Evolutionary conservation across 2,329 filamentous ascomycete species (phyloP).

Genomic region (Sarocladium kiliense): DNA sequence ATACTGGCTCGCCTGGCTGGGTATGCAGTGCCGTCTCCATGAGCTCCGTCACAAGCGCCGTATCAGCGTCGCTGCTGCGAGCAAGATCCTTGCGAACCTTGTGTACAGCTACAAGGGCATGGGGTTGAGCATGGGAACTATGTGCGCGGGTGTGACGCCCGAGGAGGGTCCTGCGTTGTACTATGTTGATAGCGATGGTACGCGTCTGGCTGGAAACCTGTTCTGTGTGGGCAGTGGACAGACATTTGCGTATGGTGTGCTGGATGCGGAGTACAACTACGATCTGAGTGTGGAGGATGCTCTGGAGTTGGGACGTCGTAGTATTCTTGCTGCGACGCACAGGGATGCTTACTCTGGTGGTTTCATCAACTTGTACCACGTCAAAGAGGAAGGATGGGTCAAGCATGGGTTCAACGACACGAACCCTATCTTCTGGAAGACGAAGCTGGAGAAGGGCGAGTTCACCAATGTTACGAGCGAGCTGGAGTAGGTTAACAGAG

Average conservation of each 20-base stretch:
- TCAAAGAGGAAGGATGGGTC: constrained; percentile 98
- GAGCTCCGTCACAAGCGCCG: constrained; percentile 98
- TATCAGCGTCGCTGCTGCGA: constrained; percentile 94
- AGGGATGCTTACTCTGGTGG: constrained; percentile 98
- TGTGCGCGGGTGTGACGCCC: constrained; percentile 95
- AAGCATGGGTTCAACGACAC: constrained; percentile 98
- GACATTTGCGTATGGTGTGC: constrained; percentile 96
- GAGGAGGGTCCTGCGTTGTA: constrained; percentile 96
- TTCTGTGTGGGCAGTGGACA: constrained; percentile 98
- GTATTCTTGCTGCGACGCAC: constrained; percentile 94
- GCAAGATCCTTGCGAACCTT: constrained; percentile 97
- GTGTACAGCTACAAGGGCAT: constrained; percentile 99
- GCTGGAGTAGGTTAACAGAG: constrained; percentile 44
- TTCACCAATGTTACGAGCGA: constrained; percentile 90
- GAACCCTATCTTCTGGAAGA: constrained; percentile 99
- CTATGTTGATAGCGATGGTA: constrained; percentile 95
- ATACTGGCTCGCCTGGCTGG: constrained; percentile 98
- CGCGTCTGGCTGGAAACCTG: constrained; percentile 84
- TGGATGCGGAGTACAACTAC: constrained; percentile 92
- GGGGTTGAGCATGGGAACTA: constrained; percentile 98
- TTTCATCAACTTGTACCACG: constrained; percentile 97
- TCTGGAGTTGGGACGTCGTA: constrained; percentile 82
- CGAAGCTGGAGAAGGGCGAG: constrained; percentile 96
- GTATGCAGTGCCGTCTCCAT: constrained; percentile 98
- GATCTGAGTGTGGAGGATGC: constrained; percentile 84